Evolutionary conservation across 352 stramenopile species (phyloP).

Genomic region (Phytopythium helicoides): DNA sequence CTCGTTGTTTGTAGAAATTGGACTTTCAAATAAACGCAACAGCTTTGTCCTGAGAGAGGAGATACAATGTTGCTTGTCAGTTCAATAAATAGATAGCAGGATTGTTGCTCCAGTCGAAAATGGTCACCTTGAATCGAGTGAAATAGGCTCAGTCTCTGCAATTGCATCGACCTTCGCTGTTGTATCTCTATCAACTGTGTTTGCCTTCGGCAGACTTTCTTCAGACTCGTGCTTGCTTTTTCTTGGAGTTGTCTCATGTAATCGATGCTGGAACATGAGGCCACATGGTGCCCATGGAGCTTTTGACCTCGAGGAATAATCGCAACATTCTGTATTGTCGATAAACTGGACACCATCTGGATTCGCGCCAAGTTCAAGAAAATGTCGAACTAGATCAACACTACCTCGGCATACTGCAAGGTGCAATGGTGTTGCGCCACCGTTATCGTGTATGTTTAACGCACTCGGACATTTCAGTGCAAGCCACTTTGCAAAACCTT

Average conservation of each 20-base stretch:
- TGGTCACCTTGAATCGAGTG: too few species aligned
- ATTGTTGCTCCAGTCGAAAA: too few species aligned
- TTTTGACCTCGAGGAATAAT: constrained; percentile 12
- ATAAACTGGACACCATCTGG: constrained; percentile 9
- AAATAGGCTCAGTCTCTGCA: too few species aligned
- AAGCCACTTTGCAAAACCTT: constrained; percentile 24
- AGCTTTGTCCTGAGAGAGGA: too few species aligned
- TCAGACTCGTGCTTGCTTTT: not conserved
- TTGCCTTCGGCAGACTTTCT: too few species aligned
- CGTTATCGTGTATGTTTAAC: constrained; percentile 37
- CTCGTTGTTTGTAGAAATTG: too few species aligned
- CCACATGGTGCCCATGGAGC: constrained; percentile 47
- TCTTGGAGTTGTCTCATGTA: not conserved
- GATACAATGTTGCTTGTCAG: too few species aligned
- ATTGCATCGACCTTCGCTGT: too few species aligned
- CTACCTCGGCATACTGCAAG: constrained; percentile 39
- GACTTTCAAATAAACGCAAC: not conserved
- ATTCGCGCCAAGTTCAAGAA: constrained; percentile 44
- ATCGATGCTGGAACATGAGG: constrained; percentile 20
- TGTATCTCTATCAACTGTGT: too few species aligned
- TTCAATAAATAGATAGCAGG: too few species aligned
- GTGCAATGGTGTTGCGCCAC: constrained; percentile 42
- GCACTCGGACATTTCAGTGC: constrained; percentile 17
- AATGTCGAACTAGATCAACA: constrained; percentile 26
- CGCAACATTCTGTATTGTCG: not conserved